phyloP scores from a whole-genome alignment of 2,329 filamentous ascomycete genomes.

The Aspergillus sp. region DNA sequence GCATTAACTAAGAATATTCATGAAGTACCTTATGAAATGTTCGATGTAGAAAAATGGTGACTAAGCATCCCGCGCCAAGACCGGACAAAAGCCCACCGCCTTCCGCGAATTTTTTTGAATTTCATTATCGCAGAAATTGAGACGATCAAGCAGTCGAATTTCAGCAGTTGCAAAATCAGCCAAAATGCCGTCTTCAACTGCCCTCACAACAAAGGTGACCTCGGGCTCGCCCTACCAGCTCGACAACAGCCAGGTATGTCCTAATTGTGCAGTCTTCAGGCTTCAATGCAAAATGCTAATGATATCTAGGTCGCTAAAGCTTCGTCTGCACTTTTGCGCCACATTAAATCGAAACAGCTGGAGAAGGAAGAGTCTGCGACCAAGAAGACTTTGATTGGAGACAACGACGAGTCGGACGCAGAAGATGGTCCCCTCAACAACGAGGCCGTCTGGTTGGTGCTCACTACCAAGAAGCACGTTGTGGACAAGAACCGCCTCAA shows the following conservation, averaged over 20 bases:
- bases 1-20: too few species aligned
- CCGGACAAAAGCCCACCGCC: slow-evolving; percentile 30
- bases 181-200: slow-evolving; percentile 38
- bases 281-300: slow-evolving; percentile 6
- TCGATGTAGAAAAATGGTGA: background rate
- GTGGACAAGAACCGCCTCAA: slow-evolving; percentile 73
- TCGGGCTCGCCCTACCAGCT: slow-evolving; percentile 45
- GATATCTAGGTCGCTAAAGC: slow-evolving; percentile 51
- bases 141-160: slow-evolving; percentile 7
- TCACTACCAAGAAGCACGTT: slow-evolving; percentile 64
- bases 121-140: slow-evolving; percentile 23
- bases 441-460: slow-evolving; percentile 55
- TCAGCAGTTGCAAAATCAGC: slow-evolving; percentile 13
- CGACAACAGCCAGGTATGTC: slow-evolving; percentile 41
- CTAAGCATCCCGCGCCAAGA: slow-evolving; percentile 15
- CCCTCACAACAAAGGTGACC: slow-evolving; percentile 36
- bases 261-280: background rate
- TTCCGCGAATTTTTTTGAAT: slow-evolving; percentile 35
- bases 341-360: slow-evolving; percentile 49
- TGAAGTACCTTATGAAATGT: too few species aligned
- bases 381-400: slow-evolving; percentile 52
- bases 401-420: slow-evolving; percentile 41
- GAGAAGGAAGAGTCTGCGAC: slow-evolving; percentile 45
- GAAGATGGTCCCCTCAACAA: slow-evolving; percentile 42
- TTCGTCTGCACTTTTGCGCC: slow-evolving; percentile 54